A percentile compares a stretch with the other conserved stretches of the same genome.
Conservation (phyloP, 176 grass and related monocot species). For the Hyparrhenia diplandra region DNA sequence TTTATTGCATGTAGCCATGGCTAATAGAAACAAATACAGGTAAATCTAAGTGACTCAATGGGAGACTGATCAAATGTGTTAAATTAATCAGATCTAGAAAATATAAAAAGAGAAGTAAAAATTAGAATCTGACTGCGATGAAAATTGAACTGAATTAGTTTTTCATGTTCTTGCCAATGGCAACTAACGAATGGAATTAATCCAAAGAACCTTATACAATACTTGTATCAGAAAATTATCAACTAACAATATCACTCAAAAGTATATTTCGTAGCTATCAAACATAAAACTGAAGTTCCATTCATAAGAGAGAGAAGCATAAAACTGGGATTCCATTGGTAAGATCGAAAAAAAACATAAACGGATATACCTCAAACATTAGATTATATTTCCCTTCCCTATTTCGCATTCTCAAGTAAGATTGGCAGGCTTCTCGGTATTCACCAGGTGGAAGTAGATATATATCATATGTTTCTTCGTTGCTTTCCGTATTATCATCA, state of each 20-base stretch:
- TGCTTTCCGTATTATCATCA: conserved; percentile 61
- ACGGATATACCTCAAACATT: conserved; percentile 83
- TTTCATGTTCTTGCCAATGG: background rate
- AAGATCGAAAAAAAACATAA: background rate
- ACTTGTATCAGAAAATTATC: background rate
- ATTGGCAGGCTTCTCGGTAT: conserved; percentile 94
- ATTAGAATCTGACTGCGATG: background rate
- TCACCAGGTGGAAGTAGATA: conserved; percentile 96
- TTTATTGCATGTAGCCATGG: background rate
- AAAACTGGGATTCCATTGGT: background rate
- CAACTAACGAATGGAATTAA: background rate
- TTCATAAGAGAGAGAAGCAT: too few relatives aligned
- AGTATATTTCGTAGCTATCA: background rate
- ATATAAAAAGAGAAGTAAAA: background rate
- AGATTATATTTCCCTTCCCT: conserved; percentile 98
- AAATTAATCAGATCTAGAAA: background rate
- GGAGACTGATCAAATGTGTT: background rate
- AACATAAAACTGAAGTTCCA: background rate
- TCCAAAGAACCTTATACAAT: background rate
- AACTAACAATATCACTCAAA: background rate
- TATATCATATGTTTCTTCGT: conserved; percentile 95
- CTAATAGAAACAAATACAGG: background rate
- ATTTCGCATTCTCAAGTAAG: conserved; percentile 97
- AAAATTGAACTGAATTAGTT: background rate
- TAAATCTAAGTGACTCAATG: background rate